phyloP scores from a whole-genome alignment of 139 green algal species.

The Chlorella sp. region DNA sequence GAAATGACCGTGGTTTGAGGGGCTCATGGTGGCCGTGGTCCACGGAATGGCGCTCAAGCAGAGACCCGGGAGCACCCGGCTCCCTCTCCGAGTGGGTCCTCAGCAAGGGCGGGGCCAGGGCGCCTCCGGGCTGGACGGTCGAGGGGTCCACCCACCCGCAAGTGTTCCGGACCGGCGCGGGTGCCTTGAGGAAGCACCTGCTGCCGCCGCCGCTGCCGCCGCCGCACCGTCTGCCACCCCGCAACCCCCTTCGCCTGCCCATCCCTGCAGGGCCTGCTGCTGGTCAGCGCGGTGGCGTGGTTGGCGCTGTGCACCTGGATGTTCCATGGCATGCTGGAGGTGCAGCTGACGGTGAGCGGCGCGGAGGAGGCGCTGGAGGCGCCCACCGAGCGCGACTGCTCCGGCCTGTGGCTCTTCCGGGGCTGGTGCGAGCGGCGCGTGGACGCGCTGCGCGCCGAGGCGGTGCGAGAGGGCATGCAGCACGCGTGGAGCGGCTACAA shows the following conservation, averaged over 20 bases:
- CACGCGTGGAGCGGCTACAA: constrained; percentile 72
- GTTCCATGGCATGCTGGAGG: constrained; percentile 28
- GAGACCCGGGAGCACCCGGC: no score
- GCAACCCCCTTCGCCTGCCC: background rate
- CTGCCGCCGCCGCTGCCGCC: background rate
- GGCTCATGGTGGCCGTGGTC: no score
- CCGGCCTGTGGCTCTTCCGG: background rate
- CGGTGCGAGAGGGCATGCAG: constrained; percentile 50
- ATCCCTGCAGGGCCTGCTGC: constrained; percentile 6
- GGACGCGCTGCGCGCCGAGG: constrained; percentile 3
- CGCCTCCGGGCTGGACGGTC: no score
- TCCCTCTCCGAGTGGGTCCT: no score
- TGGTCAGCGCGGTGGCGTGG: background rate
- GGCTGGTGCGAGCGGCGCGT: constrained; percentile 6
- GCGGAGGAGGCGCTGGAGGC: background rate
- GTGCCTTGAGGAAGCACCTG: no score
- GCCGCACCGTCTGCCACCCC: background rate
- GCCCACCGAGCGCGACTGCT: constrained; percentile 7
- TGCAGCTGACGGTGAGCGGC: constrained; percentile 3
- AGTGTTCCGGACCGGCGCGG: no score
- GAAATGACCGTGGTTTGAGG: no score
- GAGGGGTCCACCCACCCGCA: no score
- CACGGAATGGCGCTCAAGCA: no score
- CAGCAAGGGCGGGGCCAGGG: no score
- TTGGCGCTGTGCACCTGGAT: constrained; percentile 23